Evolutionary conservation across 2,329 filamentous ascomycete species (phyloP).

Genomic region (Colletotrichum sp.): DNA sequence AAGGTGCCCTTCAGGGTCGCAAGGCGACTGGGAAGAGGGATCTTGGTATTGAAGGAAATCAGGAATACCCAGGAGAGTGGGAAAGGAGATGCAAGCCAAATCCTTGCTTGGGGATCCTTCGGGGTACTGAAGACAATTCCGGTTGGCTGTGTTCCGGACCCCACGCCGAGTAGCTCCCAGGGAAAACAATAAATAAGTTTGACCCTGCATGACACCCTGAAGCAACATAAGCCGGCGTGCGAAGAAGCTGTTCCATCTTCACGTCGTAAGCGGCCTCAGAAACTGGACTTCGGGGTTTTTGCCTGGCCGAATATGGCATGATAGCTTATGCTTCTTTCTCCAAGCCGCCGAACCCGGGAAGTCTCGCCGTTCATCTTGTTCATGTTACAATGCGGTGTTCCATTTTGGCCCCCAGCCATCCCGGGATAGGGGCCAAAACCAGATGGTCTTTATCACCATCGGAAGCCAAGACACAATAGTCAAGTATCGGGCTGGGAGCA

Average conservation of each 20-base stretch:
- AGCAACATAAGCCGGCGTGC: not conserved
- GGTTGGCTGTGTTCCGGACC: not conserved
- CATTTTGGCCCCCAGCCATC: not conserved
- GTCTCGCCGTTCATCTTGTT: not conserved
- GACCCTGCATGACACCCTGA: not conserved
- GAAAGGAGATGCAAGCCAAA: fast-evolving
- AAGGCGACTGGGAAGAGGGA: not conserved
- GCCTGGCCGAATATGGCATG: not conserved
- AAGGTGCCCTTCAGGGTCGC: not conserved
- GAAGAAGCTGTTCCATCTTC: not conserved
- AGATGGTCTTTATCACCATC: not conserved
- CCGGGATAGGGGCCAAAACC: not conserved
- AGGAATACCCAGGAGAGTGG: not conserved
- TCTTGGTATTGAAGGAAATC: not conserved
- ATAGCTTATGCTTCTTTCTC: not conserved
- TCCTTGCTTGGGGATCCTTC: not conserved
- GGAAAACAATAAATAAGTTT: not conserved
- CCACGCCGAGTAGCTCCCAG: not conserved
- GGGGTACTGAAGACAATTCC: not conserved
- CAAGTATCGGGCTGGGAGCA: not conserved
- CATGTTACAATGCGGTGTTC: not conserved
- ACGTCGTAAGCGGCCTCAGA: not conserved
- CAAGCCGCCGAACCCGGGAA: not conserved
- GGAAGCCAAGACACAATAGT: not conserved
- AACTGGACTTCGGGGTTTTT: not conserved